Percentiles rank a stretch among this genome's conserved stretches.
Conservation (phyloP, 768 basidiomycete genomes). For the Sistotremastrum suecicum region DNA sequence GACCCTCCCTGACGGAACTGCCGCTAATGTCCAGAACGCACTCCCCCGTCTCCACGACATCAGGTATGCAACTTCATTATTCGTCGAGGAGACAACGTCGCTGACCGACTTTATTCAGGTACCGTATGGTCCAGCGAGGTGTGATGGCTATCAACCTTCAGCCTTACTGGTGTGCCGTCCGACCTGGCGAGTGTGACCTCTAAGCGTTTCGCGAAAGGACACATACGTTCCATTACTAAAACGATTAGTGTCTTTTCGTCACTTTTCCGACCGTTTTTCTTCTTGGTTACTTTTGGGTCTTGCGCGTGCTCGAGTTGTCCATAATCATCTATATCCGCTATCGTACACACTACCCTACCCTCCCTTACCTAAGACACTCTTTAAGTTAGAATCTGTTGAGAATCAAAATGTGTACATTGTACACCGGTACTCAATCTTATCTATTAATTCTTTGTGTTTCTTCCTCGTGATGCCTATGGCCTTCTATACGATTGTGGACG, state of each 20-base stretch:
- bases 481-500: no score
- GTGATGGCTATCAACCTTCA: constrained; percentile 47
- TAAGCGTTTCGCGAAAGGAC: not conserved
- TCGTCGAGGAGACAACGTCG: no score
- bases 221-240: no score
- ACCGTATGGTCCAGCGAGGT: constrained; percentile 47
- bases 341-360: no score
- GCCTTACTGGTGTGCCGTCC: constrained; percentile 58
- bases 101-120: constrained; percentile 10
- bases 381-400: no score
- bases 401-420: no score
- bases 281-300: not conserved
- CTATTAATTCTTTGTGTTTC: no score
- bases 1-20: constrained; percentile 16
- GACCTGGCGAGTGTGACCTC: constrained; percentile 44
- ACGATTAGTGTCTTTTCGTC: not conserved
- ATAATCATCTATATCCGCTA: no score
- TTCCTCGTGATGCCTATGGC: no score
- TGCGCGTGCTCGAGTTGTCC: no score
- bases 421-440: no score
- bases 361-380: no score
- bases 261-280: not conserved
- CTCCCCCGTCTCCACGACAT: constrained; percentile 55
- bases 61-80: constrained; percentile 5
- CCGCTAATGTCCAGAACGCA: constrained; percentile 30